These are phyloP conservation scores for Kazachstania psychrophila DNA, from an alignment of 805 yeast species.

Conservation along the genomic window DNA sequence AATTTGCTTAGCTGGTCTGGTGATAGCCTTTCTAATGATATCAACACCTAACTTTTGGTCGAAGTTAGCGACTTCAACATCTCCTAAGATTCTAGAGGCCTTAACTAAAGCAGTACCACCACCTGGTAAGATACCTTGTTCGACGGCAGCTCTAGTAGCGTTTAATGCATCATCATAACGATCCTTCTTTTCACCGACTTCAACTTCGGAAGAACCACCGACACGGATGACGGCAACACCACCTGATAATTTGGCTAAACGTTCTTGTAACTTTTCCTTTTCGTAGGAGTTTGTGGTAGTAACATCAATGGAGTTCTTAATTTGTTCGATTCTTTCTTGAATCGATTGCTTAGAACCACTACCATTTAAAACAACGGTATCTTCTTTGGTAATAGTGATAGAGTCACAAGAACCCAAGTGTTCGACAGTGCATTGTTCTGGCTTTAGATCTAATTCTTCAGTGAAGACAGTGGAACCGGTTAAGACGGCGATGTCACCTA, in stretches of 20 bases:
- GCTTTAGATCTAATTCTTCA: conserved; percentile 91
- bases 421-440: conserved; percentile 86
- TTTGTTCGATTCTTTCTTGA: conserved; percentile 85
- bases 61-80: conserved; percentile 71
- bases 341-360: conserved; percentile 78
- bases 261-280: conserved; percentile 92
- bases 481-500: conserved; percentile 90
- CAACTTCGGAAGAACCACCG: conserved; percentile 95
- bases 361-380: conserved; percentile 89
- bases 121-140: conserved; percentile 98
- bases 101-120: conserved; percentile 97
- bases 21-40: conserved; percentile 83
- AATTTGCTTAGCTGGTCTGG: conserved; percentile 91
- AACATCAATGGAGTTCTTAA: conserved; percentile 70
- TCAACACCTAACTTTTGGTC: conserved; percentile 95
- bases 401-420: conserved; percentile 88
- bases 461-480: conserved; percentile 84
- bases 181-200: conserved; percentile 99
- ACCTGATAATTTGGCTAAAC: conserved; percentile 92
- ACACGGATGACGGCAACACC: conserved; percentile 98
- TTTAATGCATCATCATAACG: conserved; percentile 97
- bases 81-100: conserved; percentile 71
- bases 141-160: conserved; percentile 98
- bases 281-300: conserved; percentile 75
- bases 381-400: conserved; percentile 88